Base-by-base conservation (phyloP, 495 filamentous ascomycete species). In the Aspergillus olivimuriae region DNA sequence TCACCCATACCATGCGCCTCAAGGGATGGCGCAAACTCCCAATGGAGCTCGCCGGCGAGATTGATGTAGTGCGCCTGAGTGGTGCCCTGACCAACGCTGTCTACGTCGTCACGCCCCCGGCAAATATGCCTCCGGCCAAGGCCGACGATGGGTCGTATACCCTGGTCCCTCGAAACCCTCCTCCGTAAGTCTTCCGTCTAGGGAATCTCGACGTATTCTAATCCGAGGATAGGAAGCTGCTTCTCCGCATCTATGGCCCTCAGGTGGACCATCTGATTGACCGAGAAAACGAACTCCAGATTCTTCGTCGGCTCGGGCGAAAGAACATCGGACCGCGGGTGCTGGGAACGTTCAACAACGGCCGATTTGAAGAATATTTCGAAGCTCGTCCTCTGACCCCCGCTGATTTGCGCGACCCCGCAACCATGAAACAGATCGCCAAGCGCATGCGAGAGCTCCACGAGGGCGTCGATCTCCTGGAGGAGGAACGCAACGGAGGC, bases 361-460 rank as follows among this genome's bases (percentile, higher is more conserved):
- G 92, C n/a, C 82, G 92, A 15, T 97, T 99, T 50, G 92, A 99
- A 62, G 82, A 97, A 62, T 95, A 82, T 60, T 84, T 92, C 52
- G 76, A 95, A 55, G 87, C 94, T 0, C 72, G 74, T 16, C 80
- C 92, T 2, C 70, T 99, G 22, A 90, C 83, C 0, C 71, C 83
- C 2, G 66, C 76, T 8, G 88, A 95, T 56, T 65, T 99, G 39
- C 82, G 87, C 17, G 75, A 82, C 39, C 84, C 89, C 2, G 83
- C 84, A 22, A 95, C 86, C 0, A 90, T 86, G 28, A 86, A 78
- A 53, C 86, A 95, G 51, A 97, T 99, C 58, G 90, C 92, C n/a
- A 99, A 97, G 72, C 83, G 92, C 30, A 94, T 99, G 87, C 75
- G 89, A 46, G 92, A 99, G 63, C 73, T 99, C 16, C 92, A 99